Base-by-base conservation (phyloP, 2,329 filamentous ascomycete species). In the Sclerotinia spermophila region DNA sequence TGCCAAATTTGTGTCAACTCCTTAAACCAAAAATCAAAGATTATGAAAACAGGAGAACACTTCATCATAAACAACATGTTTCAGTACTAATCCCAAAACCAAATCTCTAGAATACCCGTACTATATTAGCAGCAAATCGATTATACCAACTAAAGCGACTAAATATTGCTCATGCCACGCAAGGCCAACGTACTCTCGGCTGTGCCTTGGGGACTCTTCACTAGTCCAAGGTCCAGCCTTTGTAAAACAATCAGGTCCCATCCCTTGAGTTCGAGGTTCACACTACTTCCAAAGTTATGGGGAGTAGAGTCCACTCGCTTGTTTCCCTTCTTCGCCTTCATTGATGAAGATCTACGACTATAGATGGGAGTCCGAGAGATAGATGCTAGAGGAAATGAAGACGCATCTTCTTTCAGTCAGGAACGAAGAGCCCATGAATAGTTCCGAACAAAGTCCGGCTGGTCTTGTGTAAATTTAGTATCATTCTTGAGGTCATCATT, bases 181-280 rank as follows among this genome's bases (percentile, higher is more conserved):
- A 76, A 68, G 21, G n/a, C 59, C 71, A 74, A 66, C 30, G 72
- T 65, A 67, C 73, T 71, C 35, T 30, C 19, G 15, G 19, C 13
- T 33, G 17, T 24, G 11, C 64, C 51, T 24, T 61, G 68, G 40
- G 40, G 69, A 48, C 7, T 45, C 58, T n/a, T 62, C 70, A 48
- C 60, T 45, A 21, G 38, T 72, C 76, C 76, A 77, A 7, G 60
- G 66, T 15, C 76, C 75, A 10, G 71, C 35, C 33, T 53, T 70
- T 4, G 42, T 66, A 11, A 73, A 67, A 1, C 59, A 58, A 72
- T 75, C 74, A 27, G 55, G 53, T 3, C 64, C 65, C 72, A 73
- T 30, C 69, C 71, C 24, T 33, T 53, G 33, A 66, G 67, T 30
- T 69, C 69, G 48, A 55, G 48, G 5, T 75, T 73, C 3, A 51